These are phyloP conservation scores for Chaetothyriales sp. DNA, from an alignment of 2,329 filamentous ascomycete genomes.

Conservation along the genomic window DNA sequence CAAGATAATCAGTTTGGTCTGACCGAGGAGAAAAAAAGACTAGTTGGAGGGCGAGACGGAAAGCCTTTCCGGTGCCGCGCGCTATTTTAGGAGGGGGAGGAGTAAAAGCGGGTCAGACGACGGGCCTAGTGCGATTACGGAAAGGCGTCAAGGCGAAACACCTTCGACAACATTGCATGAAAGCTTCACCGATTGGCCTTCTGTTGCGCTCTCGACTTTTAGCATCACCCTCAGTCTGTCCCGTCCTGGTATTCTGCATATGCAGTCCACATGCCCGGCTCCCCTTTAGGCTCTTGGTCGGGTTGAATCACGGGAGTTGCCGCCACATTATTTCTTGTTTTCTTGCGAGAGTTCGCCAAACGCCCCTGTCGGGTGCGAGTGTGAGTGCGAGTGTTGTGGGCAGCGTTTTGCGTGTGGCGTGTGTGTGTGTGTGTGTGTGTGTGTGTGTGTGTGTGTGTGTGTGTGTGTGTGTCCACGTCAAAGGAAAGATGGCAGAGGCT, in stretches of 20 bases:
- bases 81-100: not conserved
- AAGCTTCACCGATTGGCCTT: not conserved
- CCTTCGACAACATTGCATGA: not conserved
- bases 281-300: not conserved
- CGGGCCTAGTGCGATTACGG: not conserved
- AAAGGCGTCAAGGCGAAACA: not conserved
- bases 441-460: no score
- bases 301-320: not conserved
- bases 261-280: not conserved
- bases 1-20: not conserved
- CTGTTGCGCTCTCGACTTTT: not conserved
- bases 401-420: no score
- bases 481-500: conserved; percentile 45
- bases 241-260: not conserved
- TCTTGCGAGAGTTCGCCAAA: not conserved
- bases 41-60: not conserved
- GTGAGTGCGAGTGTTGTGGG: no score
- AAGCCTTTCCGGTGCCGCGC: not conserved
- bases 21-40: not conserved
- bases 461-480: not conserved
- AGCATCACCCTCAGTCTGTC: not conserved
- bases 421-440: no score
- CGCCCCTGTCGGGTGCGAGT: no score
- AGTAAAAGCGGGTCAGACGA: not conserved
- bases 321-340: not conserved